Base-by-base conservation (phyloP, 2,329 filamentous ascomycete genomes). In the Blastomyces parvus region DNA sequence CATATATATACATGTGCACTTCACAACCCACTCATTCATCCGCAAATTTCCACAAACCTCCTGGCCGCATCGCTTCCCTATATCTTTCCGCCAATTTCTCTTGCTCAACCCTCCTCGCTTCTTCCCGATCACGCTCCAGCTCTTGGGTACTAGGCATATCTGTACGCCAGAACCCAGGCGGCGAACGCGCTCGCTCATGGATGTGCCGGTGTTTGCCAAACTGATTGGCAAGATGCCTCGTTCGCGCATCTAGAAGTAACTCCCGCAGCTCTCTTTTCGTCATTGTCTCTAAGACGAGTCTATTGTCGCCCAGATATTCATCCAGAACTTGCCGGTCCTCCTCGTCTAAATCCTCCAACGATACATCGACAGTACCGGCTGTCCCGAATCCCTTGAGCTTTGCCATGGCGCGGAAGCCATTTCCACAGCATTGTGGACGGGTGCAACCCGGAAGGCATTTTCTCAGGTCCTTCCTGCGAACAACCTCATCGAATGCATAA, bases 81-180 rank as follows among this genome's bases (percentile, higher is more conserved):
- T 90, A 88, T 70, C 91, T 84, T 70, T 90, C 86, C 67, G 86
- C 82, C 1, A 97, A 81, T 63, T 84, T 82, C 59, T 84, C 79
- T 67, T 81, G 82, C 71, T 89, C 87, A 64, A 84, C 77, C 68
- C 81, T 81, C n/a, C 80, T 81, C 0, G 88, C 88, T 71, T 86
- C 85, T 64, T 82, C 81, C 63, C 83, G 83, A 69, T 93, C 85
- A 61, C 81, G 78, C 68, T 84, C 79, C 36, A 87, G 76, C 74
- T 97, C 90, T 73, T 97, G 94, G 1, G 94, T 97, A 33, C 80
- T 86, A 1, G 93, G 92, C 73, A 99, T 96, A 68, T 96, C 93
- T 1, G 88, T 83, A 62, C 90, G 83, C 94, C 94, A 99, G 73
- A 90, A 97, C 0, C 91, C 92, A 1, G 91, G 90, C 14, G 94